Evolutionary conservation across 169 alveolate genomes (phyloP), one percentile per base, ranked within the genome.

Genomic region (Theileria annulata): DNA sequence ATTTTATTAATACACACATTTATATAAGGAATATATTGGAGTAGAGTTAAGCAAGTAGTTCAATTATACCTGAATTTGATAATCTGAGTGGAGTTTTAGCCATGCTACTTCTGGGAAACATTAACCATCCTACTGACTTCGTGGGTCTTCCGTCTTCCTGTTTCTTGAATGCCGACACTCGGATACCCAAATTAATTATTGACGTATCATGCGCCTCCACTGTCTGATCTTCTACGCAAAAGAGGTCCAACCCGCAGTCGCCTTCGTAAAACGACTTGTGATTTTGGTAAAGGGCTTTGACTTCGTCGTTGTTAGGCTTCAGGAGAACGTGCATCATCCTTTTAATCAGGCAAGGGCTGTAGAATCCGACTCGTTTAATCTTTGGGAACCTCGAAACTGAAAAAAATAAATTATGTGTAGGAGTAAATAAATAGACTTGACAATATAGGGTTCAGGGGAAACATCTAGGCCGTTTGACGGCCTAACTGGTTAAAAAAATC

Each of bases 161-260:
- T 30, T 42, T 35, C 70, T 77, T 56, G 74, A 86, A 89, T 9
- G 97, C 98, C 28, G 96, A 91, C 28, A 94, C 96, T 67, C 94
- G 93, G 63, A 95, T 78, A 17, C 97, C 97, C 10, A 95, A 92
- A 59, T 86, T 88, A 42, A 95, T 90, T 48, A 84, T 90, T 21
- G 81, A 90, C 3, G 98, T 95, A 37, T 88, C 90, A 35, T 93
- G 94, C 0, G 97, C 90, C 21, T 89, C 77, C n/a, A 95, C 75
- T 33, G 92, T 88, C 49, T 80, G 92, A 68, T 94, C 96, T 56
- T 95, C 93, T 27, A 86, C 71, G 59, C 95, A 85, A 88, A 94
- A 95, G 25, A 95, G 75, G 78, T 95, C 98, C 23, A 95, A 81
- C 13, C 98, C 98, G 58, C 95, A 88, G 76, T 95, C 98, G 25